These are phyloP conservation scores for Phlebiopsis flavidoalba DNA, from an alignment of 768 basidiomycete species.

Conservation along the genomic window DNA sequence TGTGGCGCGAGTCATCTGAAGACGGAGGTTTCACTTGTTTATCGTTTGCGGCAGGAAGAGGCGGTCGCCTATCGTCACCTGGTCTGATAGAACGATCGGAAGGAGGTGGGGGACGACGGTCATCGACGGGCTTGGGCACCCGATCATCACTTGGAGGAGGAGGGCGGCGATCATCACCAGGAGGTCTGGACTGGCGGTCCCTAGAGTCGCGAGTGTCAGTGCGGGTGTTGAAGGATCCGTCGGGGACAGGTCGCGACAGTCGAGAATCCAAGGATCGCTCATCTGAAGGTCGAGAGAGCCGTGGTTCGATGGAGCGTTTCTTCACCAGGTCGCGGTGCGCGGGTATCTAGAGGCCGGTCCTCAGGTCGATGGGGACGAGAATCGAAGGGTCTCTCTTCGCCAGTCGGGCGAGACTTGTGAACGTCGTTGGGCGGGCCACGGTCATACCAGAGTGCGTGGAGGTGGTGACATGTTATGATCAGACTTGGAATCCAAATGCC, in stretches of 20 bases:
- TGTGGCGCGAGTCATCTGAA: not conserved
- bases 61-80: slow-evolving; percentile 11
- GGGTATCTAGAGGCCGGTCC: slow-evolving; percentile 4
- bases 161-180: slow-evolving; percentile 16
- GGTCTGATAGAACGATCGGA: slow-evolving; percentile 4
- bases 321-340: slow-evolving; percentile 19
- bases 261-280: not conserved
- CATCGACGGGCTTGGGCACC: slow-evolving; percentile 10
- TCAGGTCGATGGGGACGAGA: slow-evolving; percentile 22
- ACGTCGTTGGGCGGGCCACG: slow-evolving; percentile 1
- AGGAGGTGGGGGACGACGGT: slow-evolving; percentile 11
- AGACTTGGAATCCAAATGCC: slow-evolving; percentile 29
- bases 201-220: slow-evolving; percentile 21
- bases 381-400: slow-evolving; percentile 10
- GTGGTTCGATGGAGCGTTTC: slow-evolving; percentile 20
- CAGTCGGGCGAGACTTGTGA: not conserved
- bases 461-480: slow-evolving; percentile 15
- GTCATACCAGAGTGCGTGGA: not conserved
- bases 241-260: not conserved
- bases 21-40: slow-evolving; percentile 4
- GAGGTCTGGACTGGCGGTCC: slow-evolving; percentile 8
- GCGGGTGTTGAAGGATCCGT: not conserved
- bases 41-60: slow-evolving; percentile 1
- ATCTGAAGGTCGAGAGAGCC: slow-evolving; percentile 20
- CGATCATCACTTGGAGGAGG: slow-evolving; percentile 9